Evolutionary conservation across 176 grass and related monocot genomes (phyloP), one percentile per base, ranked within the genome.

Genomic region (Juncus effusus): DNA sequence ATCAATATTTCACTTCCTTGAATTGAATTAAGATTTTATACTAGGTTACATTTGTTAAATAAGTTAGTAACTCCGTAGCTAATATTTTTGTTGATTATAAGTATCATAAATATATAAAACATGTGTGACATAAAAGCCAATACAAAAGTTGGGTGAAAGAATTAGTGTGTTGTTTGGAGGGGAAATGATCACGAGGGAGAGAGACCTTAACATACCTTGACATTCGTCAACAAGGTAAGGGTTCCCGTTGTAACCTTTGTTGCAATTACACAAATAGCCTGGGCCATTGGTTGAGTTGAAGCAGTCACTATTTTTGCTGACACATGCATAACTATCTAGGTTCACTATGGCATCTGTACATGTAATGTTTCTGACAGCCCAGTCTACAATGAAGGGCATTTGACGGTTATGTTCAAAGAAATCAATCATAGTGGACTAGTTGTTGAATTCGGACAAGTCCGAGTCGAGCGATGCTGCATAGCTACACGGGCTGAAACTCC

Each of bases 221-320:
- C 64, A 67, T 10, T 42, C 64, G 13, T 67, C 10, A 3, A 3
- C 15, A 5, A 67, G 64, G n/a, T 67, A 53, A 2, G 90, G 90
- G 38, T 95, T 95, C 62, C 90, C 90, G 0, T 77, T 40, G 7
- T 71, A 71, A 3, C 67, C 53, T 4, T 9, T 2, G 6, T 1
- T 47, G 4, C 67, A 81, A 3, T 63, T 81, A 16, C 72, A 81
- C 3, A 75, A 39, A 51, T 81, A 76, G 5, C 72, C 72, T 6
- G 10, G 45, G 2, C 72, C 79, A 63, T 70, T 76, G 12, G 0
- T 2, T 0, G 63, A 57, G 56, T 81, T 4, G 1, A 49, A 0
- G 3, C 79, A 81, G 2, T 7, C 7, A 10, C 72, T 81, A 7
- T 81, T 41, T 11, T 19, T 7, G 64, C 64, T 67, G 7, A 38